Base-by-base conservation (phyloP, 257 asterid genomes). In the Agastache rugosa region DNA sequence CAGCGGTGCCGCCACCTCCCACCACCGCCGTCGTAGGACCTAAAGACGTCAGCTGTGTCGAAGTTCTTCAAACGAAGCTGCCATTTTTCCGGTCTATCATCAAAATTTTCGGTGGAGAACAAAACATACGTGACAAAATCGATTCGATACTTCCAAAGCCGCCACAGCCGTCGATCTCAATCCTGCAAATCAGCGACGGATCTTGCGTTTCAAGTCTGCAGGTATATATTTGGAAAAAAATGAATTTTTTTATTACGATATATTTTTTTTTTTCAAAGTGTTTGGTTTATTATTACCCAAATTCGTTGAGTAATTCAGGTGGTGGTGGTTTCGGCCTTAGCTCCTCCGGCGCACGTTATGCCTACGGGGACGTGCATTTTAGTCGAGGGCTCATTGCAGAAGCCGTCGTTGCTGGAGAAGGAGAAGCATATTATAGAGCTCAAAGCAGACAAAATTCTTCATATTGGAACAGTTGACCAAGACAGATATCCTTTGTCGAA, bases 281-380 rank as follows among this genome's bases (percentile, higher is more conserved):
- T 31, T 55, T 20, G 34, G 19, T 23, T 5, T 25, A 1, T 56
- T 25, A 25, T 47, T 5, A 8, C 4, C 41, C 2, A 7, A 27
- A 0, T 15, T 47, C 65, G 4, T 71, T 8, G 51, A 55, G 14
- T 56, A 17, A 45, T 16, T 73, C 74, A 93, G 98, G 88, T 94
- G 65, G n/a, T 81, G 68, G 90, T 94, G 79, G 96, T 87, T 67
- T 94, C 97, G 3, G 51, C 78, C 39, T 60, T 94, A 39, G 95
- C 91, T 68, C 73, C 85, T 27, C 97, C 96, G 1, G 63, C 80
- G 54, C 78, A 79, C 31, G 79, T 92, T 11, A 90, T 94, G 99
- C 92, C 96, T 0, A 80, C 91, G 0, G 99, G 99, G 75, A 83
- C 89, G 67, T 90, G 96, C 55, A 78, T 92, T 67, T 69, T 90